phyloP scores from a whole-genome alignment of 169 alveolate genomes.

The Plasmodium knowlesi region DNA sequence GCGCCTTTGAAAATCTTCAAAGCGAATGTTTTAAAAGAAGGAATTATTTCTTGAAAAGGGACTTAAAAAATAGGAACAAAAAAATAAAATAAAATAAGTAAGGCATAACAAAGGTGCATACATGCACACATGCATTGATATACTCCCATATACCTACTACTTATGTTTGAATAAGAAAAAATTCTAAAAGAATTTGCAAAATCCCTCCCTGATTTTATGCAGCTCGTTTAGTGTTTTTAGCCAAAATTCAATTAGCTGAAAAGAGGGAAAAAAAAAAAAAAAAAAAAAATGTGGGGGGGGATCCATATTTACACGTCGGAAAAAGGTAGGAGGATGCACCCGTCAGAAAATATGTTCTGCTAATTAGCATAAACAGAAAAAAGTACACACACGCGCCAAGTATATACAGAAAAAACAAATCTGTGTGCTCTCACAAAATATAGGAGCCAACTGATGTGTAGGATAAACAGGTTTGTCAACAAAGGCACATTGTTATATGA shows the following conservation, averaged over 20 bases:
- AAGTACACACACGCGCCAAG: background rate
- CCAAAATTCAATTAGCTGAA: conserved; percentile 48
- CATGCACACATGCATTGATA: background rate
- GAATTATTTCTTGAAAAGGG: background rate
- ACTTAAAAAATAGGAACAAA: background rate
- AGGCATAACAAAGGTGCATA: background rate
- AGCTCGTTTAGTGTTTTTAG: conserved; percentile 36
- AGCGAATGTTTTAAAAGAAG: background rate
- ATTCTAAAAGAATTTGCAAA: conserved; percentile 35
- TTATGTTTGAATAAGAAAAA: background rate
- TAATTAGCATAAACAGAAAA: background rate
- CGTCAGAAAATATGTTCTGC: background rate
- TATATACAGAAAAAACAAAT: background rate
- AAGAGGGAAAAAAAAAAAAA: background rate
- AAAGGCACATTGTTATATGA: background rate
- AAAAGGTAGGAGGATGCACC: background rate
- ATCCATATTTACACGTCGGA: background rate
- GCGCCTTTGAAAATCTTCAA: background rate
- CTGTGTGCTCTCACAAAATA: background rate
- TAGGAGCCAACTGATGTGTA: background rate
- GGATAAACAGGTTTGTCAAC: background rate
- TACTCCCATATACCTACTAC: background rate
- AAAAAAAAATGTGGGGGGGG: background rate
- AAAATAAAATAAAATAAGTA: background rate
- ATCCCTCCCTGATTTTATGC: conserved; percentile 42